phyloP scores from a whole-genome alignment of 2,329 filamentous ascomycete species.

The Arthrobotrys iridis region DNA sequence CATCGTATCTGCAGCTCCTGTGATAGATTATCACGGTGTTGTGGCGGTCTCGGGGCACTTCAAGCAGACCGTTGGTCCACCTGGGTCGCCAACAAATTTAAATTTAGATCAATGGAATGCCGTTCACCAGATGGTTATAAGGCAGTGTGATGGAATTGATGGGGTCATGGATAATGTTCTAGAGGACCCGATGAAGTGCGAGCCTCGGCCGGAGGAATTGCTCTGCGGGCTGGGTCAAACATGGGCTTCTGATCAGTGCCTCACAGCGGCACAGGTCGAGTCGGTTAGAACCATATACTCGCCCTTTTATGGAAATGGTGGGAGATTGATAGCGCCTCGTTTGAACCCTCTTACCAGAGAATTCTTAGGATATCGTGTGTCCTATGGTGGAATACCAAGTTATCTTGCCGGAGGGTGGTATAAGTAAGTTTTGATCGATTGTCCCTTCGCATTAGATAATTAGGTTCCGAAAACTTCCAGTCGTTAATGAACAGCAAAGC shows the following conservation, averaged over 20 bases:
- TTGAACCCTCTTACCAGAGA: conserved; percentile 40
- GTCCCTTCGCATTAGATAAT: too few species aligned
- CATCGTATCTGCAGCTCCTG: conserved; percentile 64
- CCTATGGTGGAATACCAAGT: conserved; percentile 25
- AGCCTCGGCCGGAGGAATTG: conserved; percentile 60
- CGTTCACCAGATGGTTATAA: conserved; percentile 62
- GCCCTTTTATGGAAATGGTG: conserved; percentile 60
- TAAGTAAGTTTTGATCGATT: conserved; percentile 25
- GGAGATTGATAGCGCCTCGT: conserved; percentile 59
- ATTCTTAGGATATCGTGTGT: conserved; percentile 20
- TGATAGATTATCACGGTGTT: conserved; percentile 63
- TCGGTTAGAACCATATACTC: conserved; percentile 60
- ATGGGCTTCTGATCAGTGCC: conserved; percentile 56
- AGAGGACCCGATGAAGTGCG: conserved; percentile 61
- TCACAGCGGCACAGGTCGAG: conserved; percentile 59
- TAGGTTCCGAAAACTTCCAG: too few species aligned
- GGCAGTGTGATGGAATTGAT: conserved; percentile 66
- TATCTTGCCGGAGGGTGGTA: conserved; percentile 26
- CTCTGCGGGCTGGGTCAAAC: conserved; percentile 57
- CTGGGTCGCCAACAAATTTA: conserved; percentile 51
- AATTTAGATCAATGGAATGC: conserved; percentile 59
- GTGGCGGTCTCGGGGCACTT: neutral
- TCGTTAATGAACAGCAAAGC: neutral
- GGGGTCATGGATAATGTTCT: conserved; percentile 65
- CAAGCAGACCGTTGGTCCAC: conserved; percentile 59